phyloP scores from a whole-genome alignment of 2,329 filamentous ascomycete genomes.

The Trichoderma brevicompactum region DNA sequence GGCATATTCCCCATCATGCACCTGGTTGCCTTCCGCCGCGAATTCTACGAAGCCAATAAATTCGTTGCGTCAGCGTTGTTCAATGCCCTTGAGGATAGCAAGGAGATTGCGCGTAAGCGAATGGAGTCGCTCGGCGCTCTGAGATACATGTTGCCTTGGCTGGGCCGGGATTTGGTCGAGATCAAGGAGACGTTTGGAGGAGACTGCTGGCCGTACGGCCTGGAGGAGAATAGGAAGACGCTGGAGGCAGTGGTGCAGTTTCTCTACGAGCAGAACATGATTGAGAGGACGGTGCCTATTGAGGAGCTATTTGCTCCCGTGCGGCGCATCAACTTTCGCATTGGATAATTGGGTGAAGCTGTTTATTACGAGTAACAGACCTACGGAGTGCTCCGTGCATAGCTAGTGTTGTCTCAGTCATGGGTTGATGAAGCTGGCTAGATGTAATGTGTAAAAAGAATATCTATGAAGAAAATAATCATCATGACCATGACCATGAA shows the following conservation, averaged over 20 bases:
- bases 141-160: constrained; percentile 22
- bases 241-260: constrained; percentile 19
- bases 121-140: constrained; percentile 23
- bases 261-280: constrained; percentile 25
- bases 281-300: constrained; percentile 19
- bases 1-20: constrained; percentile 25
- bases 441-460: not conserved
- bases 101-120: constrained; percentile 18
- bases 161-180: not conserved
- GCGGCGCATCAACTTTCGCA: constrained; percentile 25
- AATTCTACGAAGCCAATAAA: constrained; percentile 10
- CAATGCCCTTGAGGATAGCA: constrained; percentile 7
- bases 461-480: not conserved
- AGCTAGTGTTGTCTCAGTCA: too few species aligned
- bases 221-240: constrained; percentile 16
- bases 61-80: constrained; percentile 21
- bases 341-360: not conserved
- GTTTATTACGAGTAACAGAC: not conserved
- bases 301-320: constrained; percentile 23
- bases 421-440: not conserved
- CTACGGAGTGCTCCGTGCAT: too few species aligned
- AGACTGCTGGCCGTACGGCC: constrained; percentile 16
- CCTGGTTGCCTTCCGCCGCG: constrained; percentile 8
- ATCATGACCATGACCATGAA: not conserved
- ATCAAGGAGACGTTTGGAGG: constrained; percentile 21